Evolutionary conservation across 441 rosid genomes (phyloP).

Genomic region (Populus trichocarpa): DNA sequence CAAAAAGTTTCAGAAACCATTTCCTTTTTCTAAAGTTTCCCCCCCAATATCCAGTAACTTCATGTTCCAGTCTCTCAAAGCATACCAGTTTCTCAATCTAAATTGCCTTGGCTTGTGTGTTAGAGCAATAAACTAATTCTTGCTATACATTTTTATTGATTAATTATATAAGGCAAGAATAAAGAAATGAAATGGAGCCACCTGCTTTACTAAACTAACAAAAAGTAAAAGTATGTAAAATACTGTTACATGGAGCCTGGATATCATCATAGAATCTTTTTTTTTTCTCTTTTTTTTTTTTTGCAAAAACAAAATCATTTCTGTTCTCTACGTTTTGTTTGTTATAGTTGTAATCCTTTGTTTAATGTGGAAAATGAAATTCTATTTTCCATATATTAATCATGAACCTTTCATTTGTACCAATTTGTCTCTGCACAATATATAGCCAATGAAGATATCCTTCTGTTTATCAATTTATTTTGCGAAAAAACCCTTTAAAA

Average conservation of each 20-base stretch:
- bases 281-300: not conserved
- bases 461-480: not conserved
- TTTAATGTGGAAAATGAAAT: not conserved
- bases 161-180: not conserved
- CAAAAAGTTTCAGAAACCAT: not conserved
- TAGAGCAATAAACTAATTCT: not conserved
- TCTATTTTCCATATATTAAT: not conserved
- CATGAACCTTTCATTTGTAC: not conserved
- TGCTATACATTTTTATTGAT: not conserved
- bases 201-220: not conserved
- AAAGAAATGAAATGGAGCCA: not conserved
- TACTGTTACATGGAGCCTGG: not conserved
- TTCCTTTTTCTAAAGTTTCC: not conserved
- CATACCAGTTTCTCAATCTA: not conserved
- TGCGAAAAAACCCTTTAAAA: not conserved
- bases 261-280: not conserved
- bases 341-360: not conserved
- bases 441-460: not conserved
- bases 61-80: not conserved
- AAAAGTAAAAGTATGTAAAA: not conserved
- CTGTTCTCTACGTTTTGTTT: not conserved
- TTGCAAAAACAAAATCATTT: no score
- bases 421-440: not conserved
- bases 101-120: not conserved
- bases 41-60: not conserved